phyloP scores from a whole-genome alignment of 228 moss, liverwort and hornwort species.

The Sphagnum fallax region DNA sequence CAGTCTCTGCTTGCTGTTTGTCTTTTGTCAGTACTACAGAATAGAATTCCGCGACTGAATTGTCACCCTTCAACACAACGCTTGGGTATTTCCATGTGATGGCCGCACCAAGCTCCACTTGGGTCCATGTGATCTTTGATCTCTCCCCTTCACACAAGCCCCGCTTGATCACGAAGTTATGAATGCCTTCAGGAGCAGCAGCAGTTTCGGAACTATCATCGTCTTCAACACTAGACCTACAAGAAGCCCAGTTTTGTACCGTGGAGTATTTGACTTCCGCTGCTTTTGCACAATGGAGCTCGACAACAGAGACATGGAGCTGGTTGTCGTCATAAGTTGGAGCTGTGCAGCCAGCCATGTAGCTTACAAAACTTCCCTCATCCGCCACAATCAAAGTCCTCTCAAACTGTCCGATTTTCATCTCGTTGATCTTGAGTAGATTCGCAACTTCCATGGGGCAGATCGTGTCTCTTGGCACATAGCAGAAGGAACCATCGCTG shows the following conservation, averaged over 20 bases:
- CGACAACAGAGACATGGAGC: conserved; percentile 9
- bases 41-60: conserved; percentile 5
- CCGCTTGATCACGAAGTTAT: conserved; percentile 8
- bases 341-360: conserved; percentile 14
- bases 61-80: conserved; percentile 14
- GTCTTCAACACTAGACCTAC: too few species aligned
- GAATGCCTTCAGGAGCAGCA: neutral
- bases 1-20: conserved; percentile 6
- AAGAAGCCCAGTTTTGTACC: conserved; percentile 8
- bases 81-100: conserved; percentile 11
- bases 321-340: neutral
- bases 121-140: conserved; percentile 20
- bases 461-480: conserved; percentile 5
- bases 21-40: conserved; percentile 1
- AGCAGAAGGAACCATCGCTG: conserved; percentile 14
- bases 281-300: conserved; percentile 11
- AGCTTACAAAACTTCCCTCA: conserved; percentile 1
- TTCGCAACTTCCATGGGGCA: conserved; percentile 24
- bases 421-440: conserved; percentile 6
- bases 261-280: conserved; percentile 15
- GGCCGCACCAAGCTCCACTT: conserved; percentile 13
- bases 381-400: conserved; percentile 17
- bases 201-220: neutral
- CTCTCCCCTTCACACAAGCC: conserved; percentile 11
- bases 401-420: conserved; percentile 6